Evolutionary conservation across 805 yeast species (phyloP).

Genomic region (Wickerhamiella lipophila): DNA sequence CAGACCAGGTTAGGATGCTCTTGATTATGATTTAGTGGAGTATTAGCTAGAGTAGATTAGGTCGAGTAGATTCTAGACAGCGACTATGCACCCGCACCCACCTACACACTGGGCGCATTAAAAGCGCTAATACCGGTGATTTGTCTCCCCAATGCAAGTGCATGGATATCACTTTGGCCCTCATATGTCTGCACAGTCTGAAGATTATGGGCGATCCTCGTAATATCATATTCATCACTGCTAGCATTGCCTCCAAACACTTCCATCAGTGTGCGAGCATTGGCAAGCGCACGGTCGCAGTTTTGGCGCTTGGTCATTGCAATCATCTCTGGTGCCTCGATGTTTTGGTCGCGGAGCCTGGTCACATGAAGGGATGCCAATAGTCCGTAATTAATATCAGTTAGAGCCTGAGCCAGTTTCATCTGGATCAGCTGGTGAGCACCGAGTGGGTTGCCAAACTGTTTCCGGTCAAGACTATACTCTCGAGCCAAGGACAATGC

Average conservation of each 20-base stretch:
- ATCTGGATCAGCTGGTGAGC: conserved; percentile 32
- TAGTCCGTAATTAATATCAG: conserved; percentile 32
- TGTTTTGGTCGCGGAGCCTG: conserved; percentile 30
- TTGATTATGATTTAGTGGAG: no score
- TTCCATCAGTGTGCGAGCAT: conserved; percentile 32
- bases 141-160: conserved; percentile 32
- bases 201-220: conserved; percentile 33
- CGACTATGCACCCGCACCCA: no score
- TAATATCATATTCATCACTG: conserved; percentile 35
- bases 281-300: conserved; percentile 32
- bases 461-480: conserved; percentile 32
- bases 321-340: conserved; percentile 34
- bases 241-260: conserved; percentile 36
- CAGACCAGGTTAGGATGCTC: no score
- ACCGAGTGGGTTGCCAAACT: conserved; percentile 33
- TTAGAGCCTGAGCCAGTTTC: conserved; percentile 34
- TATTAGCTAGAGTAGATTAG: no score
- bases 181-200: conserved; percentile 37
- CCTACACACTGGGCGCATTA: background rate
- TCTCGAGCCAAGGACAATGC: conserved; percentile 29
- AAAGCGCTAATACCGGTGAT: conserved; percentile 32
- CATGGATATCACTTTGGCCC: conserved; percentile 36
- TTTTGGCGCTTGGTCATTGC: conserved; percentile 34
- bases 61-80: no score
- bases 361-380: conserved; percentile 33